Evolutionary conservation across 108 stramenopile genomes (phyloP), one percentile per base, ranked within the genome.

Genomic region (Nitzschia putrida): DNA sequence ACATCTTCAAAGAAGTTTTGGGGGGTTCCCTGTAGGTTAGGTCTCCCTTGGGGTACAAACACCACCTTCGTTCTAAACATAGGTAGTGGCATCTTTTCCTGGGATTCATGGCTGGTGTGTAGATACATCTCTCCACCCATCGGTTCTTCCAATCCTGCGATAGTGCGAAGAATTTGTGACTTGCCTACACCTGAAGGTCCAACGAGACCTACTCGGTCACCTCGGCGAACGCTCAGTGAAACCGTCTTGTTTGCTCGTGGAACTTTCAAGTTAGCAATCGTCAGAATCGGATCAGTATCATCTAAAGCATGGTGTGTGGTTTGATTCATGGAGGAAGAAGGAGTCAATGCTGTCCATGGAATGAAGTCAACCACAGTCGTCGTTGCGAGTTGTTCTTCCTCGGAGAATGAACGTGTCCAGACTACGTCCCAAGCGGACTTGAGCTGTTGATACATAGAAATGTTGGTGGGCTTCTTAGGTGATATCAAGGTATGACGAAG

Each of bases 11-110:
- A 51, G 42, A 85, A 82, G n/a, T 80, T 68, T 25, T 44, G 45
- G 16, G 88, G 88, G 12, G 83, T 88, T 16, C 88, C 85, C 3
- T 68, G 68, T 0, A 77, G 39, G 24, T 39, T 45, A 11, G 84
- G 76, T 52, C 75, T 85, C 60, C 80, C 64, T 71, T 94, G 95
- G 9, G 89, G 74, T 7, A 96, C 92, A 23, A 90, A 90, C 8
- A 81, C 69, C 20, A 94, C 90, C 25, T 66, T 45, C 0, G 38
- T 61, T 29, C 90, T 81, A 80, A 81, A 95, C 14, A 63, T 45
- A 47, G 59, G 78, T 54, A 70, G 53, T 20, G 60, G 23, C 40
- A n/a, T 49, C 14, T 43, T 26, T 23, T 55, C 61, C 26, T 44
- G 39, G 26, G 44, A 9, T 3, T 59, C 41, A 29, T 43, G 57